Percentiles rank a stretch among this genome's conserved stretches.
Conservation (phyloP, 257 asterid genomes). For the Marsdenia floribunda region DNA sequence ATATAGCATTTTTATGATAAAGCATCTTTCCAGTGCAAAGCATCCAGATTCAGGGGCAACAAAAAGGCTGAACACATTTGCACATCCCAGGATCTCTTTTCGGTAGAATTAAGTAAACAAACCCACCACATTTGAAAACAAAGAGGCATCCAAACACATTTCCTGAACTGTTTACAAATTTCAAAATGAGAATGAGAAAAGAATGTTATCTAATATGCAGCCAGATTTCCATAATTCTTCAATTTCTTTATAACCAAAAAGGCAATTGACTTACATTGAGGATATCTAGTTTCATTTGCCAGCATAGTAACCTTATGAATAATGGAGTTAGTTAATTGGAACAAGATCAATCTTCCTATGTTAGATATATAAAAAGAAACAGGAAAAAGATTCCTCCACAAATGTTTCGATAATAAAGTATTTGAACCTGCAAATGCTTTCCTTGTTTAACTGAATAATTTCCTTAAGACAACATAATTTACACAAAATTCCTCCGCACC, state of each 20-base stretch:
- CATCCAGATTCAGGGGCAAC: too few relatives aligned
- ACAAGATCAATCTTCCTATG: background rate
- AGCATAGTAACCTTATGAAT: background rate
- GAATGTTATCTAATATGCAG: background rate
- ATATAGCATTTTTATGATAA: too few relatives aligned
- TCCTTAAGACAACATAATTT: background rate
- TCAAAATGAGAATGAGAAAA: too few relatives aligned
- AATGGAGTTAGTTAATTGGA: background rate
- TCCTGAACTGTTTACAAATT: too few relatives aligned
- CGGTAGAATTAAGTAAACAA: too few relatives aligned
- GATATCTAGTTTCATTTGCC: background rate
- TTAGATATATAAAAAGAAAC: background rate
- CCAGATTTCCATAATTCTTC: background rate
- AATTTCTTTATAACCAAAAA: background rate
- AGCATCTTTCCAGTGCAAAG: too few relatives aligned
- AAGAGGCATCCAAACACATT: too few relatives aligned
- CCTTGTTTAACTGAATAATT: background rate
- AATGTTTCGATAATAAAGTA: background rate
- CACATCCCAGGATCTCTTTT: too few relatives aligned
- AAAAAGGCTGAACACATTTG: too few relatives aligned
- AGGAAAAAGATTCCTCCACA: background rate
- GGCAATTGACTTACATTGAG: background rate
- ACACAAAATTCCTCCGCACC: background rate
- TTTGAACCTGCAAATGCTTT: background rate
- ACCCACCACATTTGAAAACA: too few relatives aligned